Conservation (phyloP, 2,329 filamentous ascomycete species). For the Exophiala oligosperma region DNA sequence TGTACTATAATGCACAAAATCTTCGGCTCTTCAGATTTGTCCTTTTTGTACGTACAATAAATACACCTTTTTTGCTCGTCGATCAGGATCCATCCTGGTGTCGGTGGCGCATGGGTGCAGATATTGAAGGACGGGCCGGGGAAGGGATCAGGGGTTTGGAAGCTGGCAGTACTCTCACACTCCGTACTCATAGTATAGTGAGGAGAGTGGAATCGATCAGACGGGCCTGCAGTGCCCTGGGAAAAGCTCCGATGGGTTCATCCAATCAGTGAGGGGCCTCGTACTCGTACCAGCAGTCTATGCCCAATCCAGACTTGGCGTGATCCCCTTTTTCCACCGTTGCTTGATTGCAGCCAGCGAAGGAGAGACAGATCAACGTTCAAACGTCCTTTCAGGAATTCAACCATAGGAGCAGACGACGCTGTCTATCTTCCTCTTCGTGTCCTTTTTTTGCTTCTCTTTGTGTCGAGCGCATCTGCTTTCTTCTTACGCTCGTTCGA, state of each 20-base stretch:
- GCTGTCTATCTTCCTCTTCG: slow-evolving; percentile 10
- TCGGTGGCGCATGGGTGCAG: too few species aligned
- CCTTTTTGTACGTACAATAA: background rate
- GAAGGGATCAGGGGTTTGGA: slow-evolving; percentile 20
- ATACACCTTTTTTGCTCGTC: slow-evolving; percentile 2
- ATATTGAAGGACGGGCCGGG: background rate
- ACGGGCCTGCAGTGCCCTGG: background rate
- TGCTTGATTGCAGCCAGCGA: background rate
- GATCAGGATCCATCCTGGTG: background rate
- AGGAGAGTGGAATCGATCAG: too few species aligned
- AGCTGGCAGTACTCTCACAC: background rate
- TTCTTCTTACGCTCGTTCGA: slow-evolving; percentile 22
- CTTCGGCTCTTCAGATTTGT: background rate
- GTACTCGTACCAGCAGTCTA: background rate
- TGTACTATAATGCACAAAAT: slow-evolving; percentile 18
- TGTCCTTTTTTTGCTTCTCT: slow-evolving; percentile 13
- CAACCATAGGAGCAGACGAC: background rate
- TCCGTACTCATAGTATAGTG: too few species aligned
- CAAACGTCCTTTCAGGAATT: background rate
- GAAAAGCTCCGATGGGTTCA: slow-evolving; percentile 10
- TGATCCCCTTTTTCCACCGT: slow-evolving; percentile 20
- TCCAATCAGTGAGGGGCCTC: background rate
- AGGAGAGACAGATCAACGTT: background rate
- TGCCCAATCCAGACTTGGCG: slow-evolving; percentile 13
- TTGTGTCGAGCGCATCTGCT: slow-evolving; percentile 17